These are phyloP conservation scores for Podospora pseudopauciseta DNA, from an alignment of 495 filamentous ascomycete genomes.

Conservation along the genomic window DNA sequence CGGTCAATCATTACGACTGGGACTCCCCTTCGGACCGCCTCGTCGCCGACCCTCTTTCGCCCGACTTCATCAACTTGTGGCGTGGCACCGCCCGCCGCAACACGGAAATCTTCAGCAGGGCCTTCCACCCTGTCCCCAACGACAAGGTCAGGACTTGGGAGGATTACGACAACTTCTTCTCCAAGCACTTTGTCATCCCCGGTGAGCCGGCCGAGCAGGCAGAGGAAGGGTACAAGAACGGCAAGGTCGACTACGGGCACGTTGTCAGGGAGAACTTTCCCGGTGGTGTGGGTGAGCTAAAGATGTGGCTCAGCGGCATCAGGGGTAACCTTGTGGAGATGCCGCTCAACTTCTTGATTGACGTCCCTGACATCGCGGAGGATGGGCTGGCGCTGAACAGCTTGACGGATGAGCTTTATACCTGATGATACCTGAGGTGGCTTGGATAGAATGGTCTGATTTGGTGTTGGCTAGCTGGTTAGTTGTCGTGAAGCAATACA, in stretches of 20 bases:
- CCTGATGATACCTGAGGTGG: constrained; percentile 40
- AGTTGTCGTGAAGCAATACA: not conserved
- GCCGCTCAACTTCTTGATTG: constrained; percentile 84
- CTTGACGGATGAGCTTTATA: constrained; percentile 81
- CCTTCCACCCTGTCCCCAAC: constrained; percentile 85
- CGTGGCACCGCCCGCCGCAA: constrained; percentile 69
- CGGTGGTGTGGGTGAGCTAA: constrained; percentile 65
- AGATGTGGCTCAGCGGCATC: constrained; percentile 71
- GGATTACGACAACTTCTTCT: constrained; percentile 79
- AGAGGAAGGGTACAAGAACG: constrained; percentile 31
- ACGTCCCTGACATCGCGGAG: constrained; percentile 80
- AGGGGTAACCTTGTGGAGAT: constrained; percentile 86
- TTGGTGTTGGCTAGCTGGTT: not conserved
- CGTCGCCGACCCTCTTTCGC: constrained; percentile 71
- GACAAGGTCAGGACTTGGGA: constrained; percentile 78
- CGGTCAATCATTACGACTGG: constrained; percentile 76
- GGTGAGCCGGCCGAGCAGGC: constrained; percentile 30
- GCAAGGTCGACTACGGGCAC: constrained; percentile 70
- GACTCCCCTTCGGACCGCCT: constrained; percentile 66
- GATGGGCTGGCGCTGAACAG: constrained; percentile 75
- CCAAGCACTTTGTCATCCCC: constrained; percentile 63
- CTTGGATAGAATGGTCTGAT: not conserved
- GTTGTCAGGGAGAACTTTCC: constrained; percentile 79
- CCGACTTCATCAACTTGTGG: constrained; percentile 68
- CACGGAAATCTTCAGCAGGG: constrained; percentile 78